These are phyloP conservation scores for Russula vinacea DNA, from an alignment of 768 basidiomycete species.

Conservation along the genomic window DNA sequence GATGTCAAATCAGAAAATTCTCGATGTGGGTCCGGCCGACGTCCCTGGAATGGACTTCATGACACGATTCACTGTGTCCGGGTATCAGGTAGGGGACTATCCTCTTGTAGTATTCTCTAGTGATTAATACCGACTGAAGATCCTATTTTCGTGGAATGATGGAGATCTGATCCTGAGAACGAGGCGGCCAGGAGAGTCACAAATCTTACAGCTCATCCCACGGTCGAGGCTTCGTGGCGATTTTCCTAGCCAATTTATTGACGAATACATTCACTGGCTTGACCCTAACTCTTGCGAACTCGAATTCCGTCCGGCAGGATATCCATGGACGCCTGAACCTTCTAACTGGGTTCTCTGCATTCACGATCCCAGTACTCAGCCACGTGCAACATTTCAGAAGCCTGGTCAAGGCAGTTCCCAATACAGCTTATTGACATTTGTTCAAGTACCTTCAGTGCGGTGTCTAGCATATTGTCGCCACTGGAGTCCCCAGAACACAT, in stretches of 20 bases:
- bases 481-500: conserved; percentile 1
- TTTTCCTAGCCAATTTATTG: conserved; percentile 36
- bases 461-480: conserved; percentile 6
- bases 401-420: not conserved
- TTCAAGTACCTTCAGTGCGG: conserved; percentile 1
- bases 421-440: conserved; percentile 13
- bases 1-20: conserved; percentile 2
- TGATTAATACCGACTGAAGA: not conserved
- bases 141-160: not conserved
- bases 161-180: conserved; percentile 6
- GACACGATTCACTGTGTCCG: conserved; percentile 12
- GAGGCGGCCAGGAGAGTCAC: not conserved
- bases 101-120: not conserved
- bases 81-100: conserved; percentile 1
- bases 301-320: conserved; percentile 38
- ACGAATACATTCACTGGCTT: conserved; percentile 40
- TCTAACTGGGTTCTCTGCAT: conserved; percentile 34
- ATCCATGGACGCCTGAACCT: conserved; percentile 34
- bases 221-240: conserved; percentile 33
- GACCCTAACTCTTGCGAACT: conserved; percentile 30
- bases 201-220: conserved; percentile 37
- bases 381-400: not conserved
- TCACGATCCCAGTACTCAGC: too few relatives aligned
- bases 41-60: conserved; percentile 13
- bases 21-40: conserved; percentile 17